Conservation (phyloP, 2,329 filamentous ascomycete species). For the Gnomoniopsis sp. region DNA sequence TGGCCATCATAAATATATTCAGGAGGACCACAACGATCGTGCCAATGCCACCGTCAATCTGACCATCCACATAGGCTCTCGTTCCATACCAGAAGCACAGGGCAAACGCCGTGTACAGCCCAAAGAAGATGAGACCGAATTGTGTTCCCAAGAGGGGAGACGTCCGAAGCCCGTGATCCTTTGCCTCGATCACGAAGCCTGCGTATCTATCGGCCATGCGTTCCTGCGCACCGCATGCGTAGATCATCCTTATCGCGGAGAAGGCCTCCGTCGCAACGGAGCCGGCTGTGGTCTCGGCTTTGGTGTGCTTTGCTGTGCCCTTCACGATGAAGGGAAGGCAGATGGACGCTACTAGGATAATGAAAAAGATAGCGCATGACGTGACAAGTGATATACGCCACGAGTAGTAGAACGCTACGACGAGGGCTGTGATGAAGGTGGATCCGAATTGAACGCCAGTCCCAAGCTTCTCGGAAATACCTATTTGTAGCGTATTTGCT, state of each 20-base stretch:
- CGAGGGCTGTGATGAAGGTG: conserved; percentile 48
- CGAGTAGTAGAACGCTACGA: conserved; percentile 54
- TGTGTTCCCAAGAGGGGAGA: conserved; percentile 51
- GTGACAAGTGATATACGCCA: conserved; percentile 61
- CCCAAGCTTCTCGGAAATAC: conserved; percentile 62
- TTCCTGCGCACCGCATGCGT: conserved; percentile 58
- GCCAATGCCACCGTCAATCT: conserved; percentile 44
- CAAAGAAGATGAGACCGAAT: conserved; percentile 54
- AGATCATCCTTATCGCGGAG: conserved; percentile 57
- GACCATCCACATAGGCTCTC: conserved; percentile 43
- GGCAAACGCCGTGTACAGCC: conserved; percentile 45
- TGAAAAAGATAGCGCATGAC: conserved; percentile 53
- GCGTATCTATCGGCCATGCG: conserved; percentile 52
- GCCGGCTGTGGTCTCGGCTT: conserved; percentile 54
- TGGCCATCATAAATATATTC: conserved; percentile 56
- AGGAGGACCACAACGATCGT: conserved; percentile 56
- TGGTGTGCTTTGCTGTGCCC: conserved; percentile 41
- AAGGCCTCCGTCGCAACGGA: conserved; percentile 61
- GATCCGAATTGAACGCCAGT: conserved; percentile 54
- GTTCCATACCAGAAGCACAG: conserved; percentile 63
- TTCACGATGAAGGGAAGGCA: conserved; percentile 56
- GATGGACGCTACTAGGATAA: conserved; percentile 43
- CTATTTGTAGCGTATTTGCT: conserved; percentile 61
- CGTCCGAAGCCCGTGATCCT: conserved; percentile 43
- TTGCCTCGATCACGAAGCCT: conserved; percentile 52